Evolutionary conservation across 2,329 filamentous ascomycete species (phyloP), one percentile per base, ranked within the genome.

Genomic region (Colletotrichum orbiculare): DNA sequence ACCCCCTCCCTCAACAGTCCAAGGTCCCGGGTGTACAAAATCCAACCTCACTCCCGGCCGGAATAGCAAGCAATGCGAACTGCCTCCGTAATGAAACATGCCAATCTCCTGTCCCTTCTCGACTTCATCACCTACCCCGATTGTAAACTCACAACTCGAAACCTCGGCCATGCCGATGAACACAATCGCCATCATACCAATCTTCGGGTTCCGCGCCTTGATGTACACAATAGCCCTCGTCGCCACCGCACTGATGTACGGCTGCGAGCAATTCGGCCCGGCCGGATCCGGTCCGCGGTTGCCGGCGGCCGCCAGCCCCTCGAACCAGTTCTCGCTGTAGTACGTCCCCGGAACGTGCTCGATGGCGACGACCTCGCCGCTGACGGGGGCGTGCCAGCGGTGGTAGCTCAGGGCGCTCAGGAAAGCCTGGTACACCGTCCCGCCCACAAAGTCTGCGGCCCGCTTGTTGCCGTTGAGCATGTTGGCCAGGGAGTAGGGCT

Each of bases 31-130:
- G 17, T 57, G 17, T 13, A 45, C 13, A 17, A 57, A 45, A 2
- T 78, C 73, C 0, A 87, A 65, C 58, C 81, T 78, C 38, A 89
- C 85, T 0, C 79, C 83, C 67, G 84, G 81, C 34, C 85, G 77
- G 77, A 93, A 93, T 3, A 94, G 72, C 69, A 93, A 72, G 70
- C 89, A 91, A 72, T 92, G 87, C 1, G 87, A 88, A 7, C 85
- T 89, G 0, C 91, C 91, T n/a, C 91, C 91, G 73, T 90, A 93
- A 72, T 94, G 91, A 76, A 94, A 94, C 90, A 92, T 93, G 46
- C 91, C 91, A 43, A 89, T 81, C 78, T 93, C 79, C 5, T 93
- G 85, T 1, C 91, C 91, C 80, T 93, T 93, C 56, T 81, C 80
- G 13, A 94, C 72, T 56, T 83, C 82, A 73, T 93, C 83, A 0